phyloP scores from a whole-genome alignment of 805 yeast species.

The Teunomyces barrocoloradensis region DNA sequence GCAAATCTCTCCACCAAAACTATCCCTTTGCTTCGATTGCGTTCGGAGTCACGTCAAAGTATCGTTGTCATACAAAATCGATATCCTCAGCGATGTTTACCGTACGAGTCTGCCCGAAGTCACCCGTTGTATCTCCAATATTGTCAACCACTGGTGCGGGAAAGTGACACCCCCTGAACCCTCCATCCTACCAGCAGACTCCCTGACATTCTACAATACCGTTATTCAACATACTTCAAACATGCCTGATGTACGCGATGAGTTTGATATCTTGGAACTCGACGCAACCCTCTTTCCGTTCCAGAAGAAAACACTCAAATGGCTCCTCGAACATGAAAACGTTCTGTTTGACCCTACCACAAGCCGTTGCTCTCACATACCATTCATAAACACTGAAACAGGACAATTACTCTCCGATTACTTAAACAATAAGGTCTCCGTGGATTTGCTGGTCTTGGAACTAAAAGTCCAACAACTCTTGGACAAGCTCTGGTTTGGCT shows the following conservation, averaged over 20 bases:
- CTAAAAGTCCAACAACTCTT: conserved; percentile 20
- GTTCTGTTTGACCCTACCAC: conserved; percentile 30
- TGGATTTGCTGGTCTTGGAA: not conserved
- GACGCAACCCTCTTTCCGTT: conserved; percentile 45
- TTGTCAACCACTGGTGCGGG: not conserved
- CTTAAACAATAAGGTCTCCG: not conserved
- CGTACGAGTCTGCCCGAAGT: conserved; percentile 13
- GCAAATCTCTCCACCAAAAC: conserved; percentile 6
- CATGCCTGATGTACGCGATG: conserved; percentile 15
- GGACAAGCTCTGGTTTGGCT: conserved; percentile 52
- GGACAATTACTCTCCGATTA: not conserved
- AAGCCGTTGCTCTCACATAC: conserved; percentile 17
- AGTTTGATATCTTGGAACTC: conserved; percentile 40
- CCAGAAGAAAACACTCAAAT: conserved; percentile 52
- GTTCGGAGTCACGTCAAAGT: conserved; percentile 11
- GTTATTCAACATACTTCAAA: conserved; percentile 45
- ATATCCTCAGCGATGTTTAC: conserved; percentile 17
- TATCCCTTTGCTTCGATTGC: no score
- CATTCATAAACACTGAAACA: conserved; percentile 15
- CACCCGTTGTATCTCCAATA: not conserved
- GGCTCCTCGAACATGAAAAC: conserved; percentile 57
- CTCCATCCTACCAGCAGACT: not conserved
- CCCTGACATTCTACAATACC: conserved; percentile 43
- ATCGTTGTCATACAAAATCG: conserved; percentile 13
- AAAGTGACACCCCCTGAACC: not conserved